A percentile compares a stretch with the other conserved stretches of the same genome.
Conservation (phyloP, 2,329 filamentous ascomycete genomes). For the Stachybotrys chartarum region DNA sequence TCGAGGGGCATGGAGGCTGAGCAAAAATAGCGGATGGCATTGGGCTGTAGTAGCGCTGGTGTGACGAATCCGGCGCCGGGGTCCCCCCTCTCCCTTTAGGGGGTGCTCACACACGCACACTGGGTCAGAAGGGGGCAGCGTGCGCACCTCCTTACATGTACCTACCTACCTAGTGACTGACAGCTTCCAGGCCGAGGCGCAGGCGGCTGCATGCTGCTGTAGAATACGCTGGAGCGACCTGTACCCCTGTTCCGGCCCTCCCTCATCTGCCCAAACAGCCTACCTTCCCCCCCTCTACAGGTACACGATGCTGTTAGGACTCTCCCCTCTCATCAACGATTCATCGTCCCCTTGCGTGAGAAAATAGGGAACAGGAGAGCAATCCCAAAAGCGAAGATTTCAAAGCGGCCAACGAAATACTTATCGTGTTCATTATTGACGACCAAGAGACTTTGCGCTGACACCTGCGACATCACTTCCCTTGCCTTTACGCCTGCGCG, state of each 20-base stretch:
- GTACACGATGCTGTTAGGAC: neutral
- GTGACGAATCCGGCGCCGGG: neutral
- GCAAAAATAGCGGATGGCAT: neutral
- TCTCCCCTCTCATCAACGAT: neutral
- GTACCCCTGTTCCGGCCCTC: neutral
- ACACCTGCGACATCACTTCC: conserved; percentile 15
- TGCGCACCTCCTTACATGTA: too few relatives aligned
- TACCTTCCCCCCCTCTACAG: neutral
- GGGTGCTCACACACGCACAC: too few relatives aligned
- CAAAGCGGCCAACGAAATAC: too few relatives aligned
- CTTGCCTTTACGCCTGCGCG: neutral
- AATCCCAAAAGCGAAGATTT: too few relatives aligned
- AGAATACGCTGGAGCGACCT: neutral
- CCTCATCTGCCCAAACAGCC: neutral
- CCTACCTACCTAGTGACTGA: neutral
- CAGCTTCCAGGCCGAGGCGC: neutral
- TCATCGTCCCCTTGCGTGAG: neutral
- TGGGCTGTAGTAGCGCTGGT: neutral
- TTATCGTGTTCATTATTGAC: neutral
- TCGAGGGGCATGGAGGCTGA: neutral
- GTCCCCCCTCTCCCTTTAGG: neutral
- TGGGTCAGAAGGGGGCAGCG: too few relatives aligned
- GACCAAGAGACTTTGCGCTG: neutral
- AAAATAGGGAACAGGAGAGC: neutral
- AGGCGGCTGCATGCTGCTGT: neutral